Evolutionary conservation across 192 early-diverging fungal genomes (phyloP).

Genomic region (Coemansia interrupta): DNA sequence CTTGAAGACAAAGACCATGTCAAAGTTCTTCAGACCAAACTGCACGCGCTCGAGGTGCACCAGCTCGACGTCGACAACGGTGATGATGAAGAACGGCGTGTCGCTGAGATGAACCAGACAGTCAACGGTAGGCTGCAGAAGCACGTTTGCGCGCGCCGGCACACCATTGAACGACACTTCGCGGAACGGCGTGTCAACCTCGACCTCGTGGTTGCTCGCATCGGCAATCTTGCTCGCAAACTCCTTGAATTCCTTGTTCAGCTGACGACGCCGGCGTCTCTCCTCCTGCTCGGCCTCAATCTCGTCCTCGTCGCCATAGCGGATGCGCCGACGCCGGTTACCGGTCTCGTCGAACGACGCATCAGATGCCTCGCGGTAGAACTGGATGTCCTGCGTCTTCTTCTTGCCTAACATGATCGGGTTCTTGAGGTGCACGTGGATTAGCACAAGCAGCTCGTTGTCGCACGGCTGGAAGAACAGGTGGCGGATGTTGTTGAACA

Average conservation of each 20-base stretch:
- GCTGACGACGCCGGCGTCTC: constrained; percentile 69
- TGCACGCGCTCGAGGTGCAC: constrained; percentile 96
- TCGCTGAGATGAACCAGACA: constrained; percentile 96
- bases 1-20: constrained; percentile 96
- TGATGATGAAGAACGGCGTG: constrained; percentile 86
- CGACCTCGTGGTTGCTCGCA: constrained; percentile 72
- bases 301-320: constrained; percentile 98
- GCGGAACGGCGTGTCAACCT: constrained; percentile 91
- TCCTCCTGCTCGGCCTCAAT: constrained; percentile 94
- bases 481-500: constrained; percentile 98
- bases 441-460: constrained; percentile 87
- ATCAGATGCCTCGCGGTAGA: constrained; percentile 95
- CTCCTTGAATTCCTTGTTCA: constrained; percentile 91
- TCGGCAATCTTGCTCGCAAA: constrained; percentile 91
- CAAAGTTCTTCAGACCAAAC: constrained; percentile 97
- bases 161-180: constrained; percentile 95
- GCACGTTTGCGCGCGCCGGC: constrained; percentile 83
- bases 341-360: constrained; percentile 96
- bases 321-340: constrained; percentile 77
- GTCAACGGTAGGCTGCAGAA: constrained; percentile 92
- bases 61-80: constrained; percentile 88
- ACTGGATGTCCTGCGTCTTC: constrained; percentile 96
- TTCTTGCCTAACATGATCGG: constrained; percentile 98
- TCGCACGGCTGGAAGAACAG: constrained; percentile 99
- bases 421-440: constrained; percentile 95